A percentile compares a stretch with the other conserved stretches of the same genome.
phyloP scores from a whole-genome alignment of 352 stramenopile species.

The Pythium aristosporum region DNA sequence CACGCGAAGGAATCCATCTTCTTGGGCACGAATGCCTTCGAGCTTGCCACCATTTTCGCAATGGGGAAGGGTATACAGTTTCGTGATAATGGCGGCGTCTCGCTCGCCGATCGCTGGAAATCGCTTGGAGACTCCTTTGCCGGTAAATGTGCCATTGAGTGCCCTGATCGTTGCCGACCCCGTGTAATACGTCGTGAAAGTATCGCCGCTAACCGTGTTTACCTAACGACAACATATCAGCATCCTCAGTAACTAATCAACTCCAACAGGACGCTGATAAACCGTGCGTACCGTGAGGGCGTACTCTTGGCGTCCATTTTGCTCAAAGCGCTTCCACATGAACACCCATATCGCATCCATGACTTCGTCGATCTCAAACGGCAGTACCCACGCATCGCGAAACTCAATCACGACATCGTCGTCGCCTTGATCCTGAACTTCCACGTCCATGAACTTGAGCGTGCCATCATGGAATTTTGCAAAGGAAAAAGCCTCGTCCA shows the following conservation, averaged over 20 bases:
- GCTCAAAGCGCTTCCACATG: conserved; percentile 5
- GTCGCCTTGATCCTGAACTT: conserved; percentile 9
- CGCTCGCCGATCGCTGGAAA: not conserved
- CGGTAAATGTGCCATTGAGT: conserved; percentile 12
- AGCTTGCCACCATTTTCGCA: not conserved
- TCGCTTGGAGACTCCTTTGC: conserved; percentile 8
- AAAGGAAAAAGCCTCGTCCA: conserved; percentile 6
- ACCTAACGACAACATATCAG: not conserved
- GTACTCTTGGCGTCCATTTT: not conserved
- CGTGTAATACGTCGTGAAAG: conserved; percentile 2
- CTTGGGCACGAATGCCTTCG: conserved; percentile 3
- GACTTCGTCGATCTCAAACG: conserved; percentile 7
- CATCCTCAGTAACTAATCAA: not conserved
- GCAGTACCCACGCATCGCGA: conserved; percentile 15
- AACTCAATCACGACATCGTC: conserved; percentile 19
- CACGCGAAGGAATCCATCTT: conserved; percentile 10
- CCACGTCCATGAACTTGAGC: conserved; percentile 20
- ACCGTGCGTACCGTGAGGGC: not conserved
- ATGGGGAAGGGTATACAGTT: conserved; percentile 1
- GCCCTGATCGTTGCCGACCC: not conserved
- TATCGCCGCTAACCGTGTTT: not conserved
- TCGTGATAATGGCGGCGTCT: conserved; percentile 9
- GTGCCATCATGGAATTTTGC: conserved; percentile 20
- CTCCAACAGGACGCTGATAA: not conserved
- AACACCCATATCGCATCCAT: conserved; percentile 17